Base-by-base conservation (phyloP, 2,329 filamentous ascomycete genomes). In the Aspergillus unguis region DNA sequence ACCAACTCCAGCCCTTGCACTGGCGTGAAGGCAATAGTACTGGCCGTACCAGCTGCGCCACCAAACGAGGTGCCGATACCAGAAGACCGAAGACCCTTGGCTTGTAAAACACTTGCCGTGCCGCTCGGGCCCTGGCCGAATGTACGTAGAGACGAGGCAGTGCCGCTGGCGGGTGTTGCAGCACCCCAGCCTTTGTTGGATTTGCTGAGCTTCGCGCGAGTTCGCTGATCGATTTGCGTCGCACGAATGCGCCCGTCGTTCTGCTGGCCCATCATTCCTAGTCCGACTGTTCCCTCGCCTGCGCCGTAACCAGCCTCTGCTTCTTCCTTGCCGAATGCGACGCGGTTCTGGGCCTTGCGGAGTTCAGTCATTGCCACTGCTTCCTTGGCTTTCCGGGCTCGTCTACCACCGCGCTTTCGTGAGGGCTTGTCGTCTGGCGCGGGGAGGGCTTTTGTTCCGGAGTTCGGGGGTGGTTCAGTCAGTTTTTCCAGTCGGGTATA, bases 321-420 rank as follows among this genome's bases (percentile, higher is more conserved):
- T 73, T 99, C 94, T 71, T 97, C 92, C 69, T 95, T 94, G 53
- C 92, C 92, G 66, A 99, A 99, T 0, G 86, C 90, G 83, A 99
- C 87, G 49, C 94, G 84, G 75, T 99, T 99, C 73, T 97, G 94
- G 4, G 91, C 91, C 71, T 97, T 96, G 59, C 92, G 86, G 29
- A 99, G 78, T 50, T 99, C 94, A 0, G 94, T 99, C 90, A 96
- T 95, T 55, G 94, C 92, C 5, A 90, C 90, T 3, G 92, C 92
- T 72, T 96, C 94, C 80, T 99, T 99, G 55, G 92, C 92, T 72
- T 96, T 96, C 52, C 94, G 80, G 9, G 92, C 94, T 59, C 91
- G 81, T 50, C 92, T 81, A 47, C 94, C 94, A 71, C 94, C 94
- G 59, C 94, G 88, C 71, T 99, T 99, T 32, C 92, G 82, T 0